These are phyloP conservation scores for Nannochloropsis oceanica DNA, from an alignment of 108 stramenopile genomes.

Conservation along the genomic window DNA sequence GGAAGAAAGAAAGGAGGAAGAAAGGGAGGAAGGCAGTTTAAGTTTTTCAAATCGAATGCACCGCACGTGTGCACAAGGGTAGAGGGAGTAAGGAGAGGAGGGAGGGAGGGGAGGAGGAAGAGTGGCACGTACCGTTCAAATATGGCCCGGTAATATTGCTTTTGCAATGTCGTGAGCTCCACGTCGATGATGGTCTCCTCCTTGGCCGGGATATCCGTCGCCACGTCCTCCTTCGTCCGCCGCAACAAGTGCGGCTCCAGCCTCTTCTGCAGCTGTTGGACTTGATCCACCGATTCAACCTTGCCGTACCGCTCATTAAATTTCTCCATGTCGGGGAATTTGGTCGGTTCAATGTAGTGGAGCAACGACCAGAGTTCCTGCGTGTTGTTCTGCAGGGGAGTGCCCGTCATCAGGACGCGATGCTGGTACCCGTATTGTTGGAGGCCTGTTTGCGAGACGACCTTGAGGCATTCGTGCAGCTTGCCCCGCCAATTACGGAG, in stretches of 20 bases:
- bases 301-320: conserved; percentile 77
- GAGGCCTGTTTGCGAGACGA: conserved; percentile 40
- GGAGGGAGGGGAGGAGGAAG: background rate
- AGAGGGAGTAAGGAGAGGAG: conserved; percentile 54
- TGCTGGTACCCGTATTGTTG: conserved; percentile 78
- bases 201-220: conserved; percentile 94
- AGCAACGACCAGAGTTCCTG: conserved; percentile 90
- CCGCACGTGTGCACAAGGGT: background rate
- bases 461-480: conserved; percentile 77
- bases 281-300: conserved; percentile 74
- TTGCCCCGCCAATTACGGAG: conserved; percentile 79
- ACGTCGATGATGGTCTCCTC: conserved; percentile 98
- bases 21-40: background rate
- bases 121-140: conserved; percentile 4
- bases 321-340: conserved; percentile 69
- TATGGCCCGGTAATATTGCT: conserved; percentile 89
- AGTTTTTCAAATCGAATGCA: too few relatives aligned
- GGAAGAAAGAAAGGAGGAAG: background rate
- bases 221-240: conserved; percentile 89
- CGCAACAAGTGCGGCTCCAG: conserved; percentile 95
- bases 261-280: conserved; percentile 65
- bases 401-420: conserved; percentile 91
- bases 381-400: conserved; percentile 96
- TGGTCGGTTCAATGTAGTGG: conserved; percentile 87
- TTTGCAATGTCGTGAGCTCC: conserved; percentile 92